Evolutionary conservation across 306 rosid species (phyloP), one percentile per base, ranked within the genome.

Genomic region (Citrullus mucosospermus): DNA sequence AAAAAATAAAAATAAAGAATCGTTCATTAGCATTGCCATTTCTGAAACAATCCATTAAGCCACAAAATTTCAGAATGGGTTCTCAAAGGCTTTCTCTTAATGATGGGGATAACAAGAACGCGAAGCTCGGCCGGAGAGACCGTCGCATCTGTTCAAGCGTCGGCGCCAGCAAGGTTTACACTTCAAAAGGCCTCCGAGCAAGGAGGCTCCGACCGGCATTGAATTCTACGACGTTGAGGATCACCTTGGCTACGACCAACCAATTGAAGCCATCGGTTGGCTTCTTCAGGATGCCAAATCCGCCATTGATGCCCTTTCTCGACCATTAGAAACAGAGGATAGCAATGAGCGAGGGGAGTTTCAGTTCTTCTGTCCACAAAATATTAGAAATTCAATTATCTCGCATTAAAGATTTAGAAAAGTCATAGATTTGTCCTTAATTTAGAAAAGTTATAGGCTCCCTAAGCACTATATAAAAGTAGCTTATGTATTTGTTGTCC

Each of bases 221-320:
- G n/a, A 71, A 48, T 48, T 71, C 39, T 71, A 71, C 51, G 77
- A 71, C 20, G 5, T 71, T 25, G 59, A 71, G 39, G 78, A 73
- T 8, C 41, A 44, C 10, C 78, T 73, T 14, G 78, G 78, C 22
- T 53, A 1, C 8, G 44, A 15, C 5, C 16, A 46, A 73, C 8
- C 61, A 9, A 73, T 15, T 9, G 43, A 73, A 51, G 46, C 44
- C 8, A 3, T 73, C 0, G 78, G 48, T 9, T 71, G 77, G 77
- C 58, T 71, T 41, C 48, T 67, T 39, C 15, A n/a, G 51, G 9
- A 41, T 41, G 74, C 74, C 7, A 67, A 67, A 67, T 17, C 74
- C 8, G 74, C 74, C 74, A 67, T 67, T 39, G 74, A 67, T 67
- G 74, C 32, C 17, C 74, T 67, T 16, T 67, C 74, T 67, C 16